Evolutionary conservation across 1,284 basidiomycete genomes (phyloP).

Genomic region (Agroathelia rolfsii): DNA sequence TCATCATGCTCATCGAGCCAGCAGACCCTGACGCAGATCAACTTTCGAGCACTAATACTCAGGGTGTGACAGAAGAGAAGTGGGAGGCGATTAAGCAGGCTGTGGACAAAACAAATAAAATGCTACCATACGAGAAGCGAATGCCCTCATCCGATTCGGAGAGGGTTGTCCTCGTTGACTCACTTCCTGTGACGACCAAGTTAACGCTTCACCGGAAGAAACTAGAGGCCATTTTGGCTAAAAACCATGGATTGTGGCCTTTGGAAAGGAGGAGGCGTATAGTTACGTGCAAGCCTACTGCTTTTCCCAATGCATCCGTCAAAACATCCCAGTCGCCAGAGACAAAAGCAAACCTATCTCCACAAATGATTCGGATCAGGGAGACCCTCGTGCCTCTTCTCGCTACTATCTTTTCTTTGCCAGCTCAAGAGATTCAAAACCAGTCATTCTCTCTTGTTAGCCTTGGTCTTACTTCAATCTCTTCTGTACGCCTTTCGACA

Average conservation of each 20-base stretch:
- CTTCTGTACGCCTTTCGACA: too few relatives aligned
- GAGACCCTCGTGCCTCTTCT: too few relatives aligned
- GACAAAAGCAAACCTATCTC: too few relatives aligned
- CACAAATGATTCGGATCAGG: too few relatives aligned
- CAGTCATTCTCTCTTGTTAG: too few relatives aligned
- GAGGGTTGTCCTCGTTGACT: conserved; percentile 10
- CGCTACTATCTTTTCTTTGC: too few relatives aligned
- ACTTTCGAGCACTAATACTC: conserved; percentile 8
- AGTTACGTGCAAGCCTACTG: conserved; percentile 4
- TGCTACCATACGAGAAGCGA: conserved; percentile 11
- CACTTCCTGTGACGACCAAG: conserved; percentile 11
- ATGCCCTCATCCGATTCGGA: conserved; percentile 8
- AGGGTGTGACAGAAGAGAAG: conserved; percentile 10
- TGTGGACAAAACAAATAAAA: conserved; percentile 7
- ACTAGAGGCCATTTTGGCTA: conserved; percentile 9
- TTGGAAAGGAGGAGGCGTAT: conserved; percentile 8
- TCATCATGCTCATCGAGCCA: too few relatives aligned
- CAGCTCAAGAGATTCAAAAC: too few relatives aligned
- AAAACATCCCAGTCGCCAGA: too few relatives aligned
- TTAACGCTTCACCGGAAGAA: conserved; percentile 11
- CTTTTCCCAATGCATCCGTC: too few relatives aligned
- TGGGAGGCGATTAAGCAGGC: conserved; percentile 2
- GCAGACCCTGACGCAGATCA: conserved; percentile 9
- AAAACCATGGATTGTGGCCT: conserved; percentile 7
- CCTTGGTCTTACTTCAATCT: too few relatives aligned